Evolutionary conservation across 1,284 basidiomycete genomes (phyloP).

Genomic region (Hymenochaete sp.): DNA sequence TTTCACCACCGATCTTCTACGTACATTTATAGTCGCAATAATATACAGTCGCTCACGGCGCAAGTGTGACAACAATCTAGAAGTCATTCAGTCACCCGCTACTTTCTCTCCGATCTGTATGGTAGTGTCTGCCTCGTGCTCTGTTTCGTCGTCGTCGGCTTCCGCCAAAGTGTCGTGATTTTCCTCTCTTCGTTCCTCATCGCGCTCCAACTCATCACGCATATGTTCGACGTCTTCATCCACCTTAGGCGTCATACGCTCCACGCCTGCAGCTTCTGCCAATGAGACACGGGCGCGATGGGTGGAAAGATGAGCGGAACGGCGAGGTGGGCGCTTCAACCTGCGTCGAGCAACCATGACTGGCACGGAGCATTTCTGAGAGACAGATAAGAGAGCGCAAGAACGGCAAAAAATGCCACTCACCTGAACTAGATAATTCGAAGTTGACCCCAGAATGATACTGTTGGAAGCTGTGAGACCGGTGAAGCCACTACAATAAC

Average conservation of each 20-base stretch:
- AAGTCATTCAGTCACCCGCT: conserved; percentile 13
- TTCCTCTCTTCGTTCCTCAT: conserved; percentile 42
- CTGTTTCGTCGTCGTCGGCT: conserved; percentile 13
- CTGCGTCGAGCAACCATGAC: conserved; percentile 87
- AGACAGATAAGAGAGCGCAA: neutral
- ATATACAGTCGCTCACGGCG: no score
- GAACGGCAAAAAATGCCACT: conserved; percentile 16
- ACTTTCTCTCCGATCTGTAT: conserved; percentile 15
- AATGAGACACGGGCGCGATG: conserved; percentile 72
- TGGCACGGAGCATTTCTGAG: conserved; percentile 76
- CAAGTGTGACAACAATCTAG: no score
- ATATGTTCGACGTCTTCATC: conserved; percentile 65
- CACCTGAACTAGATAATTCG: conserved; percentile 90
- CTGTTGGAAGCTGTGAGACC: conserved; percentile 32
- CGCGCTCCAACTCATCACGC: conserved; percentile 59
- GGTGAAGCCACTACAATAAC: neutral
- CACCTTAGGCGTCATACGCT: conserved; percentile 66
- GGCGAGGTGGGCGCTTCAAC: conserved; percentile 64
- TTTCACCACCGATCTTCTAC: no score
- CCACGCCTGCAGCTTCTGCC: conserved; percentile 73
- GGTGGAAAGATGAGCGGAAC: conserved; percentile 54
- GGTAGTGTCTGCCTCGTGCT: conserved; percentile 11
- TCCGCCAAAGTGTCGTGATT: conserved; percentile 21
- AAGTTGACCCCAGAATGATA: conserved; percentile 93
- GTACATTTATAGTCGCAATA: no score